A percentile compares a stretch with the other conserved stretches of the same genome.
These are phyloP conservation scores for Aspergillus versicolor DNA, from an alignment of 2,329 filamentous ascomycete species.

Conservation along the genomic window DNA sequence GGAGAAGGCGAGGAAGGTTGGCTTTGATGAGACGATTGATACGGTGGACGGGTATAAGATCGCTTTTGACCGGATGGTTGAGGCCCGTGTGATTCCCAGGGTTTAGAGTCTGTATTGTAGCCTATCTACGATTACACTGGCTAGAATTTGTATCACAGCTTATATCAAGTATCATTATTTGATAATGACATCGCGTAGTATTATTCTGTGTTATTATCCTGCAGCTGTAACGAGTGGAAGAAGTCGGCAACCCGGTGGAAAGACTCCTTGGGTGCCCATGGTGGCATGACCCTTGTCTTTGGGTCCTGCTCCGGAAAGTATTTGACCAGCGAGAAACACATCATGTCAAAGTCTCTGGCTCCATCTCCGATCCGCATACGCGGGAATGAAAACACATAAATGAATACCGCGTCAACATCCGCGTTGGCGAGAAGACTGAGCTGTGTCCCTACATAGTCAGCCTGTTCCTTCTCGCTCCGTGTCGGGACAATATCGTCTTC, in stretches of 20 bases:
- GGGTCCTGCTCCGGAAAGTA: constrained; percentile 6
- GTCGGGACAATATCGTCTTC: constrained; percentile 14
- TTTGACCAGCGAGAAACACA: constrained; percentile 18
- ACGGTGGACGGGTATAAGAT: no score
- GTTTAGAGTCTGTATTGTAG: no score
- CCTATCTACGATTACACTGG: no score
- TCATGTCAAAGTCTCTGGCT: constrained; percentile 13
- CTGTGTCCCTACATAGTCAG: constrained; percentile 14
- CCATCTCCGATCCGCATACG: constrained; percentile 10
- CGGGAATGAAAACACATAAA: constrained; percentile 16
- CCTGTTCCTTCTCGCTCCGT: constrained; percentile 15
- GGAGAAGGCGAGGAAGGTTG: no score
- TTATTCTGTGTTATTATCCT: no score
- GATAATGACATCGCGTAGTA: no score
- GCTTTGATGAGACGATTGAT: no score
- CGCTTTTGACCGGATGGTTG: no score
- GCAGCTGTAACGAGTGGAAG: background rate
- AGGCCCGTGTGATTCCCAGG: no score
- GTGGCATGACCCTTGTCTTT: constrained; percentile 9
- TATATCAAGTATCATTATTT: no score
- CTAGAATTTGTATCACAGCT: no score
- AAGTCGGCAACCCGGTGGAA: constrained; percentile 10
- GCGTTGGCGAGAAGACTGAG: constrained; percentile 11
- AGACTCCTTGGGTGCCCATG: constrained; percentile 15
- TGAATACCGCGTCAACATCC: constrained; percentile 11